Evolutionary conservation across 2,329 filamentous ascomycete genomes (phyloP).

Genomic region (Colletotrichum eleusines): DNA sequence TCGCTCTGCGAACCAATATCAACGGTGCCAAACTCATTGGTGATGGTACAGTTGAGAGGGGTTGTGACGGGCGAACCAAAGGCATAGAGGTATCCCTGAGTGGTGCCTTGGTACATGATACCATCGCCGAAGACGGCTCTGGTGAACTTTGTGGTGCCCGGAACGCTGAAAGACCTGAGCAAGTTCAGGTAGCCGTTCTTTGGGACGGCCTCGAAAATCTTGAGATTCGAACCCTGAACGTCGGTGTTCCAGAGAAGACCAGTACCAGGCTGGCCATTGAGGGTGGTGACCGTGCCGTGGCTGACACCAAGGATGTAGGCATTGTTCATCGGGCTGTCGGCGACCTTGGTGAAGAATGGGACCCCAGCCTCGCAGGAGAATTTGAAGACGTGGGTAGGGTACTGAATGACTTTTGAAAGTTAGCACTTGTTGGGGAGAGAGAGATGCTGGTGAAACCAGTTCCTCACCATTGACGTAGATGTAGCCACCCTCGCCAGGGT

Average conservation of each 20-base stretch:
- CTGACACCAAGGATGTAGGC: conserved; percentile 67
- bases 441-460: not conserved
- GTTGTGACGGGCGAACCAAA: conserved; percentile 67
- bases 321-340: conserved; percentile 61
- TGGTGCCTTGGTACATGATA: conserved; percentile 66
- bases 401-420: conserved; percentile 58
- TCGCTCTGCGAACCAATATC: conserved; percentile 41
- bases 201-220: conserved; percentile 66
- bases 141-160: conserved; percentile 67
- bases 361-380: conserved; percentile 65
- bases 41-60: conserved; percentile 65
- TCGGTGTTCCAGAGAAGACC: conserved; percentile 69
- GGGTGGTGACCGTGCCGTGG: conserved; percentile 67
- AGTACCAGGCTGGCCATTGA: conserved; percentile 65
- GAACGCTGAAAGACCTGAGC: conserved; percentile 64
- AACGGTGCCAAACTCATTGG: conserved; percentile 60
- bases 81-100: conserved; percentile 63
- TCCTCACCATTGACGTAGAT: conserved; percentile 58
- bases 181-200: conserved; percentile 59
- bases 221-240: conserved; percentile 64
- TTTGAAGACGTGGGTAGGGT: conserved; percentile 68
- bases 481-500: conserved; percentile 62
- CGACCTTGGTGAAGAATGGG: conserved; percentile 66
- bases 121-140: conserved; percentile 70
- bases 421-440: not conserved